Base-by-base conservation (phyloP, 345 rosid species). In the Raphanus sativus region DNA sequence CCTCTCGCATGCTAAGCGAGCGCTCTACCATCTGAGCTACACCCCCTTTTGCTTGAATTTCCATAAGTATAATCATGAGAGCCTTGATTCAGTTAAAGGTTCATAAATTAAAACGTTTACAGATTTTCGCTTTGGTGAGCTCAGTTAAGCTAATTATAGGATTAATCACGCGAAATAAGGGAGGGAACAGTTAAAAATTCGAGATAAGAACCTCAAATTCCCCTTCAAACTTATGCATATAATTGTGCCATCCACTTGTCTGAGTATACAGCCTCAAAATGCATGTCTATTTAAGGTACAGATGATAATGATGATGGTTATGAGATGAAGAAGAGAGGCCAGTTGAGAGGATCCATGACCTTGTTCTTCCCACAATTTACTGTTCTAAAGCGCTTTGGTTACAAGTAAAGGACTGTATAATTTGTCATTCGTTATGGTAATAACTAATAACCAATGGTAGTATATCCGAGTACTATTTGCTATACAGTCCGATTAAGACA, bases 1-100 rank as follows among this genome's bases (percentile, higher is more conserved):
- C 89, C 94, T 88, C 97, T 91, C 89, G 88, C 91, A 87, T 92
- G 92, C 90, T 87, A 90, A 89, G 90, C 91, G 87, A 89, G 92
- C 89, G 89, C 91, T 89, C 91, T 89, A 89, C 91, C 97, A 91
- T 86, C 89, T 91, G 91, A 93, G 91, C 73, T 69, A 69, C 73
- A 69, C 54, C 73, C 73, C 73, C 73, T 0, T 83, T 13, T 48
- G 55, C 15, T 45, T 13, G 15, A 4, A 40, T 4, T 42, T 42
- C 5, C n/a, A 11, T 36, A 36, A 8, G 0, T 36, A 36, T 1
- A 36, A 36, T 32, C 1, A 4, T 32, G 1, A 5, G 6, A 32
- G 4, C 6, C 6, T 4, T 4, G 34, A 32, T 32, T 32, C 6
- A 5, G 34, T 32, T 5, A 32, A 32, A 32, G 6, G 4, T 4